Conservation (phyloP, 345 rosid species). For the Streptanthus diversifolius region DNA sequence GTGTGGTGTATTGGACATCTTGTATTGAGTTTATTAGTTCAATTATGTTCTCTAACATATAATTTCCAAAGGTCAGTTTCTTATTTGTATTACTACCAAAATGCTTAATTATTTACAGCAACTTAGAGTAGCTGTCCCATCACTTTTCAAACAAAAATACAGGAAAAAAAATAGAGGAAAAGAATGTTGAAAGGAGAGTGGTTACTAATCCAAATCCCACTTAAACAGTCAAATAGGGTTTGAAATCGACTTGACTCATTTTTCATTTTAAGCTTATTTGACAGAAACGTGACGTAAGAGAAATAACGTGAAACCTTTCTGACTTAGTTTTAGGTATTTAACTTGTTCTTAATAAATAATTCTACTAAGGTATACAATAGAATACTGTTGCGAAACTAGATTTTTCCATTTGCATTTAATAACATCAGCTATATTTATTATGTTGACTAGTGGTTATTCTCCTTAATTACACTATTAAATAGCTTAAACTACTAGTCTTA, state of each 20-base stretch:
- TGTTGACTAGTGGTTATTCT: neutral
- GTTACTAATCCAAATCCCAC: neutral
- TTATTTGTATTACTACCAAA: neutral
- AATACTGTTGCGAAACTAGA: too few relatives aligned
- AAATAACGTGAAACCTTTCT: neutral
- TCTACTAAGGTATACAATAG: too few relatives aligned
- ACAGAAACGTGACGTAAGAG: slow-evolving; percentile 4
- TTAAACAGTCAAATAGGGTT: neutral
- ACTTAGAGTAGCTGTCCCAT: neutral
- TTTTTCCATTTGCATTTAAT: neutral
- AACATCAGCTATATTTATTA: neutral
- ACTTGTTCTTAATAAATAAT: neutral
- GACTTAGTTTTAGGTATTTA: neutral
- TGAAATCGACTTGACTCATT: neutral
- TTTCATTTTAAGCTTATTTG: neutral
- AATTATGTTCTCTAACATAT: neutral
- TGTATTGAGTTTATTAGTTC: neutral
- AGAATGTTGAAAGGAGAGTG: neutral
- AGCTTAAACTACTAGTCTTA: slow-evolving; percentile 2
- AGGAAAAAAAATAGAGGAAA: neutral
- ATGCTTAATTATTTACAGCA: neutral
- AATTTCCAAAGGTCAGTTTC: neutral
- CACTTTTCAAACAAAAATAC: neutral
- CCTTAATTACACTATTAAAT: neutral
- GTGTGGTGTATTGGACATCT: neutral